A percentile compares a stretch with the other conserved stretches of the same genome.
Evolutionary conservation across 441 rosid species (phyloP).

Genomic region (Eugenia klotzschiana): DNA sequence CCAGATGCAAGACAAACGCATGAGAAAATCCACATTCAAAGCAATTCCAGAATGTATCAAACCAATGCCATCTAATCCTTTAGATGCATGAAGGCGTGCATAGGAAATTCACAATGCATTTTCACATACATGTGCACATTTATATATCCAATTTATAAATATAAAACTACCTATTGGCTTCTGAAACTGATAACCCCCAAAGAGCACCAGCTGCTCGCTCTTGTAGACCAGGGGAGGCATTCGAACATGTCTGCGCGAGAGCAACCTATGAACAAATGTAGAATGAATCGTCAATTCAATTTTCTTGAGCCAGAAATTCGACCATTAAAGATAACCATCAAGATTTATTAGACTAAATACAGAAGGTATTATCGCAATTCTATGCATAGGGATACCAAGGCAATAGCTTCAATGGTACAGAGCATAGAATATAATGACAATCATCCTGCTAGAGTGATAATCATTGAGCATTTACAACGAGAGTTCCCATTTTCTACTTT

Average conservation of each 20-base stretch:
- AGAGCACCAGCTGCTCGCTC: constrained; percentile 99
- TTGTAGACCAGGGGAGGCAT: constrained; percentile 92
- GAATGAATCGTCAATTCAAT: not conserved
- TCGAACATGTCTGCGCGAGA: constrained; percentile 78
- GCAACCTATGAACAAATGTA: constrained; percentile 38
- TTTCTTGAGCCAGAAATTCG: not conserved
- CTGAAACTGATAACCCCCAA: constrained; percentile 95
- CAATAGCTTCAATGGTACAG: not conserved
- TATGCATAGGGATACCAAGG: not conserved
- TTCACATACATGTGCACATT: not conserved
- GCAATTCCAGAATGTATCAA: not conserved
- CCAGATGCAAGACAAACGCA: not conserved
- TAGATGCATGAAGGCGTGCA: not conserved
- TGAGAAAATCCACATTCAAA: not conserved
- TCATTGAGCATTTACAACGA: not conserved
- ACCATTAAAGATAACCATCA: not conserved
- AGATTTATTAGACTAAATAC: not conserved
- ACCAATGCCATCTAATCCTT: not conserved
- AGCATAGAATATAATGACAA: not conserved
- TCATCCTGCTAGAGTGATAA: not conserved
- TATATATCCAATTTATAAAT: not conserved
- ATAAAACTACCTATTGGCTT: constrained; percentile 63
- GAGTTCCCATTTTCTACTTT: not conserved
- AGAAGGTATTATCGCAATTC: not conserved
- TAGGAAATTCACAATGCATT: not conserved